Evolutionary conservation across 768 basidiomycete species (phyloP).

Genomic region (Nidularia pulvinata): DNA sequence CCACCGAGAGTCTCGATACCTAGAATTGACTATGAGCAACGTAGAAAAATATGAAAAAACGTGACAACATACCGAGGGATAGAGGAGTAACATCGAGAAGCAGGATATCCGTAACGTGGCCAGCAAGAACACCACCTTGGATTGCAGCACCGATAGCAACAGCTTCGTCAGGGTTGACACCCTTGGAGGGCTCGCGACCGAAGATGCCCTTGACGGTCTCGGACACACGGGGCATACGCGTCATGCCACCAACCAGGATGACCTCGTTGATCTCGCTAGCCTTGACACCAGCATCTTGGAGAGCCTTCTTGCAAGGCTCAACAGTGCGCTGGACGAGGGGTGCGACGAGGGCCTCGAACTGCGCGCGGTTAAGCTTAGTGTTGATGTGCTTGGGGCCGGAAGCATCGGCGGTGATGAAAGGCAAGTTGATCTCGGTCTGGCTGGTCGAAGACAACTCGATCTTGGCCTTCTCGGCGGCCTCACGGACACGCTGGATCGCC

Average conservation of each 20-base stretch:
- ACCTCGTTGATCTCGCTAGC: constrained; percentile 93
- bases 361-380: constrained; percentile 81
- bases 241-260: constrained; percentile 98
- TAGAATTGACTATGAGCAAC: constrained; percentile 8
- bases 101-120: constrained; percentile 94
- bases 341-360: constrained; percentile 87
- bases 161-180: constrained; percentile 99
- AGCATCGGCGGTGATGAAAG: constrained; percentile 97
- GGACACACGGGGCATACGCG: constrained; percentile 93
- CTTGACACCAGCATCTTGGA: constrained; percentile 93
- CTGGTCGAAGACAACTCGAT: constrained; percentile 94
- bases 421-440: constrained; percentile 96
- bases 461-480: constrained; percentile 99
- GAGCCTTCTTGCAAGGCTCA: constrained; percentile 97
- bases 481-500: constrained; percentile 98
- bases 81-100: constrained; percentile 96
- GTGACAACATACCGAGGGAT: constrained; percentile 72
- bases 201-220: constrained; percentile 95
- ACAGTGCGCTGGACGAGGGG: constrained; percentile 87
- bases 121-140: constrained; percentile 97
- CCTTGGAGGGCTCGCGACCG: constrained; percentile 96
- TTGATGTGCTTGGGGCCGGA: constrained; percentile 98
- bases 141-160: constrained; percentile 98
- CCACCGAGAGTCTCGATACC: constrained; percentile 97
- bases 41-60: background rate